phyloP scores from a whole-genome alignment of 2,329 filamentous ascomycete genomes.

The Penicillium sp. region DNA sequence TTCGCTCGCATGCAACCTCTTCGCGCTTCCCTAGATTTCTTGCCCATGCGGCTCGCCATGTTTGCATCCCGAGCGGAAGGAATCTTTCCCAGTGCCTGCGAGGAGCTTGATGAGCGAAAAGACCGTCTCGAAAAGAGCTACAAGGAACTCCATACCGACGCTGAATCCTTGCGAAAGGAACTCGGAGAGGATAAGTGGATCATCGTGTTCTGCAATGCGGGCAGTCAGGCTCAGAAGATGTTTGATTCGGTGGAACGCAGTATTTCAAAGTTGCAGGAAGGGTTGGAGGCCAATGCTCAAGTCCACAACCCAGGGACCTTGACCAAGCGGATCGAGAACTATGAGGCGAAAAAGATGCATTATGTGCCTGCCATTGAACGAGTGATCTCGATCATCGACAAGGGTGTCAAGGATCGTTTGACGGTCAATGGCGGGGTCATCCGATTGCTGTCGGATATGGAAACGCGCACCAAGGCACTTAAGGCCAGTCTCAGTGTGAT shows the following conservation, averaged over 20 bases:
- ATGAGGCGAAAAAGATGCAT: slow-evolving; percentile 89
- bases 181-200: slow-evolving; percentile 95
- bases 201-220: slow-evolving; percentile 87
- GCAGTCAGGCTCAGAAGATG: slow-evolving; percentile 90
- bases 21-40: slow-evolving; percentile 84
- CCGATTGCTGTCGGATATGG: slow-evolving; percentile 76
- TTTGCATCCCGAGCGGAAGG: slow-evolving; percentile 72
- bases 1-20: slow-evolving; percentile 95
- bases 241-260: slow-evolving; percentile 90
- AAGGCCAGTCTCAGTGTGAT: slow-evolving; percentile 72
- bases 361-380: slow-evolving; percentile 90
- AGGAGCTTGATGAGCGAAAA: slow-evolving; percentile 74
- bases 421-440: slow-evolving; percentile 96
- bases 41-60: slow-evolving; percentile 86
- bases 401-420: slow-evolving; percentile 88
- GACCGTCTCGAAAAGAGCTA: slow-evolving; percentile 74
- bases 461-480: slow-evolving; percentile 70
- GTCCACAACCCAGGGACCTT: slow-evolving; percentile 64
- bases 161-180: slow-evolving; percentile 81
- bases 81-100: slow-evolving; percentile 83
- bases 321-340: slow-evolving; percentile 81
- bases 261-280: slow-evolving; percentile 72
- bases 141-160: slow-evolving; percentile 81
- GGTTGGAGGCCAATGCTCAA: slow-evolving; percentile 67
- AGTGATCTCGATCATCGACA: slow-evolving; percentile 86